Evolutionary conservation across 495 filamentous ascomycete species (phyloP).

Genomic region (Lasiosphaeria miniovina): DNA sequence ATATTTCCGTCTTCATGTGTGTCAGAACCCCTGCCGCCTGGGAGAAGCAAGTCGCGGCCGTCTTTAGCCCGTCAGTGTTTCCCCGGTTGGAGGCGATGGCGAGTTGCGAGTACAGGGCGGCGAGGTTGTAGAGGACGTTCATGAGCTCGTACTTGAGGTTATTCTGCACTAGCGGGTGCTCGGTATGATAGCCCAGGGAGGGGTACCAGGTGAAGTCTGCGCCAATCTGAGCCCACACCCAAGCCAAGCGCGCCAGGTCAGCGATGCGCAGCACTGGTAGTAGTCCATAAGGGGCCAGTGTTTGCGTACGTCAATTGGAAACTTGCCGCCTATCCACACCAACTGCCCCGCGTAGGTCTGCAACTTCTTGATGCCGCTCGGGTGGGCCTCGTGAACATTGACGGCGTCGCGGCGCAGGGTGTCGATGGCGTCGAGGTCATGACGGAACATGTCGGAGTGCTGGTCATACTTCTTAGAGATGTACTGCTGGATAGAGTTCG

Average conservation of each 20-base stretch:
- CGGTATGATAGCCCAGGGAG: conserved; percentile 83
- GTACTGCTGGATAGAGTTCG: conserved; percentile 85
- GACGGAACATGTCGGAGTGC: conserved; percentile 94
- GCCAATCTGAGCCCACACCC: conserved; percentile 61
- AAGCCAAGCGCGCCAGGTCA: conserved; percentile 20
- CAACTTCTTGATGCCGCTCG: conserved; percentile 83
- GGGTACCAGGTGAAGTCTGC: conserved; percentile 96
- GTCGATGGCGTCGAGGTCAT: conserved; percentile 86
- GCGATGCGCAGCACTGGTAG: conserved; percentile 1
- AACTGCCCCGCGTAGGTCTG: conserved; percentile 88
- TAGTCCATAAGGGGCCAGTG: neutral
- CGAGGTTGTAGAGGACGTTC: conserved; percentile 90
- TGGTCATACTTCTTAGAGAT: conserved; percentile 99
- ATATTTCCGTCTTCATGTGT: conserved; percentile 72
- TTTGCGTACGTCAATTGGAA: conserved; percentile 82
- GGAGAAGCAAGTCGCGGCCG: conserved; percentile 88
- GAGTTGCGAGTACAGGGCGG: conserved; percentile 88
- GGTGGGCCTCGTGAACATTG: conserved; percentile 82
- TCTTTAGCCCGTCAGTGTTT: conserved; percentile 81
- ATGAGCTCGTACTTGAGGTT: conserved; percentile 94
- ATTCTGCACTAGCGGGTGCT: conserved; percentile 77
- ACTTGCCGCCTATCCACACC: conserved; percentile 92
- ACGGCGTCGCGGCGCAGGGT: conserved; percentile 75
- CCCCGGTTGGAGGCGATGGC: conserved; percentile 73
- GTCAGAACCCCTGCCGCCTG: conserved; percentile 79